phyloP scores from a whole-genome alignment of 163 green algal species.

The Volvox carteri region DNA sequence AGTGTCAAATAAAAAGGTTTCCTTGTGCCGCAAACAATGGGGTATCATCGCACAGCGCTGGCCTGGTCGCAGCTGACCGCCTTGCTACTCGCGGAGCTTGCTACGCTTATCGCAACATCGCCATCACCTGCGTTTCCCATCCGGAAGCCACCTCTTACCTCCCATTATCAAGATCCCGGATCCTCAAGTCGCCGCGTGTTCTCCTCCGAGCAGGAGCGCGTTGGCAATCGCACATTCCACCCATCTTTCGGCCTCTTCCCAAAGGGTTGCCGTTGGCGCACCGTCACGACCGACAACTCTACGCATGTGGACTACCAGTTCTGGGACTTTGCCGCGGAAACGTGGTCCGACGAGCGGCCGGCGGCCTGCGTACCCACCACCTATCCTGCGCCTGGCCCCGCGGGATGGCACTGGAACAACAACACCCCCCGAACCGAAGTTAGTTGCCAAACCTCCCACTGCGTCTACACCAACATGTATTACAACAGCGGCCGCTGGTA shows the following conservation, averaged over 20 bases:
- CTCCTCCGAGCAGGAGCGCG: not conserved
- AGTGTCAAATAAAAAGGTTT: not conserved
- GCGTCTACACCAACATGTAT: conserved; percentile 89
- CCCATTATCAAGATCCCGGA: not conserved
- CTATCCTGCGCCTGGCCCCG: conserved; percentile 25
- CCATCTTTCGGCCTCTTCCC: conserved; percentile 82
- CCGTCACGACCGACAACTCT: conserved; percentile 54
- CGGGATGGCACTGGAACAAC: conserved; percentile 66
- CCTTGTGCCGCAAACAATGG: not conserved
- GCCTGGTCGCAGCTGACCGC: not conserved
- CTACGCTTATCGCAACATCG: not conserved
- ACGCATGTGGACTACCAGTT: conserved; percentile 80
- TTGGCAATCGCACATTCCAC: conserved; percentile 57
- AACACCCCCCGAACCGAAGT: conserved; percentile 76
- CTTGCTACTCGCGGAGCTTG: not conserved
- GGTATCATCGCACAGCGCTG: not conserved
- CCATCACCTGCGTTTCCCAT: not conserved
- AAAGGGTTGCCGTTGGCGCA: conserved; percentile 84
- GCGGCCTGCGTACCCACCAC: conserved; percentile 71
- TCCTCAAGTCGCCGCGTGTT: conserved; percentile 4
- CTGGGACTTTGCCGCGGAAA: conserved; percentile 67
- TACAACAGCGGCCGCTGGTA: conserved; percentile 90
- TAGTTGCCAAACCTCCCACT: conserved; percentile 70
- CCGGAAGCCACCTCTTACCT: too few species aligned
- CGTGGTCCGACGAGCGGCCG: conserved; percentile 74